Base-by-base conservation (phyloP, 2,329 filamentous ascomycete genomes). In the Xylariaceae sp. region DNA sequence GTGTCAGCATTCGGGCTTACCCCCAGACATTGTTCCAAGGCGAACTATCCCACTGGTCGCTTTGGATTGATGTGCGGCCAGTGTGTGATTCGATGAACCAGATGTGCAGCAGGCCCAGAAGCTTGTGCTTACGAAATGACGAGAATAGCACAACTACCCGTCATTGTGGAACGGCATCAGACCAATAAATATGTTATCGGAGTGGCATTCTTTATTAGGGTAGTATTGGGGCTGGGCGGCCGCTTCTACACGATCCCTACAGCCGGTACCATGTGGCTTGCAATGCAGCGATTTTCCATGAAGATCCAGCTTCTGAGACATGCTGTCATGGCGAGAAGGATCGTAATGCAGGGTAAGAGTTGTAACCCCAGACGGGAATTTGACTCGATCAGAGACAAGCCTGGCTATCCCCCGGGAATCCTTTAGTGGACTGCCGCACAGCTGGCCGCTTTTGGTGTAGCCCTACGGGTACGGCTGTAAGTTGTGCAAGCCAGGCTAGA, bases 131-230 rank as follows among this genome's bases (percentile, higher is more conserved):
- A n/a, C n/a, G n/a, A n/a, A n/a, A n/a, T n/a, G n/a, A 58, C 45
- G 49, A 54, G 44, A 58, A 58, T 54, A 56, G 57, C 48, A 56
- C 37, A 56, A n/a, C n/a, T n/a, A n/a, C n/a, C n/a, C n/a, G n/a
- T n/a, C n/a, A n/a, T n/a, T n/a, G n/a, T 43, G 44, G 50, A 11
- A 45, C 44, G 31, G 39, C 12, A 28, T 16, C 29, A 12, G 44
- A 16, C 56, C 46, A 60, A 57, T 57, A 29, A 8, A 23, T 29
- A 26, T 37, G 9, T 19, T n/a, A 31, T n/a, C 19, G 36, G 37
- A 28, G 21, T 40, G 19, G n/a, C n/a, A n/a, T n/a, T n/a, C n/a
- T n/a, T n/a, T n/a, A n/a, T n/a, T n/a, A n/a, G n/a, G n/a, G n/a
- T n/a, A n/a, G n/a, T n/a, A n/a, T n/a, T n/a, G n/a, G n/a, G n/a